phyloP scores from a whole-genome alignment of 495 filamentous ascomycete genomes.

The Podospora pseudopauciseta region DNA sequence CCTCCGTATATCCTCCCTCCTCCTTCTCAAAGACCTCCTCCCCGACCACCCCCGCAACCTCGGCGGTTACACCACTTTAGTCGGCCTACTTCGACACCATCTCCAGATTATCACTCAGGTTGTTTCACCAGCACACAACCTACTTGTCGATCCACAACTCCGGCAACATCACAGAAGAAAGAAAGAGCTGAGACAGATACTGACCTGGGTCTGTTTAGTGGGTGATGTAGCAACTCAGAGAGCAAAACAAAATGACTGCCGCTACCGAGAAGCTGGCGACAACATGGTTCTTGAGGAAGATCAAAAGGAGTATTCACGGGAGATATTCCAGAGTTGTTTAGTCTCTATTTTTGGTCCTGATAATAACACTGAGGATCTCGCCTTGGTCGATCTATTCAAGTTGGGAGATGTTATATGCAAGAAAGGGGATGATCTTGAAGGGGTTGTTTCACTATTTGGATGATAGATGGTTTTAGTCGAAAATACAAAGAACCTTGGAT shows the following conservation, averaged over 20 bases:
- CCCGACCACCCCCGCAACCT: conserved; percentile 30
- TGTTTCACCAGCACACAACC: not conserved
- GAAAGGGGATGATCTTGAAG: too few species aligned
- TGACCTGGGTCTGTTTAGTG: conserved; percentile 21
- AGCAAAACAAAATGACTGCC: conserved; percentile 19
- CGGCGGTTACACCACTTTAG: conserved; percentile 28
- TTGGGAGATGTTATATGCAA: too few species aligned
- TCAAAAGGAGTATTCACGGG: not conserved
- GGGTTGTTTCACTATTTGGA: too few species aligned
- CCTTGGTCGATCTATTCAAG: too few species aligned
- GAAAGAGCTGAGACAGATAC: conserved; percentile 12
- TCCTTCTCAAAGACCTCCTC: conserved; percentile 29
- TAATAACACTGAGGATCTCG: too few species aligned
- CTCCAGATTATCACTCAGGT: not conserved
- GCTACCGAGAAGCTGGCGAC: not conserved
- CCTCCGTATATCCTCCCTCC: conserved; percentile 25
- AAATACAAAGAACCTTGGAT: too few species aligned
- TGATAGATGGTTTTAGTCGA: too few species aligned
- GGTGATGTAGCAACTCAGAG: conserved; percentile 17
- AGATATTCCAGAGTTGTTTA: not conserved
- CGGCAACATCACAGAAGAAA: not conserved
- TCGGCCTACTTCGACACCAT: conserved; percentile 21
- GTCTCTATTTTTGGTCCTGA: not conserved
- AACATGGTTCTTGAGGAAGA: not conserved
- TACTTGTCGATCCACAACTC: not conserved